phyloP scores from a whole-genome alignment of 2,329 filamentous ascomycete species.

The Leptodontidium sp. region DNA sequence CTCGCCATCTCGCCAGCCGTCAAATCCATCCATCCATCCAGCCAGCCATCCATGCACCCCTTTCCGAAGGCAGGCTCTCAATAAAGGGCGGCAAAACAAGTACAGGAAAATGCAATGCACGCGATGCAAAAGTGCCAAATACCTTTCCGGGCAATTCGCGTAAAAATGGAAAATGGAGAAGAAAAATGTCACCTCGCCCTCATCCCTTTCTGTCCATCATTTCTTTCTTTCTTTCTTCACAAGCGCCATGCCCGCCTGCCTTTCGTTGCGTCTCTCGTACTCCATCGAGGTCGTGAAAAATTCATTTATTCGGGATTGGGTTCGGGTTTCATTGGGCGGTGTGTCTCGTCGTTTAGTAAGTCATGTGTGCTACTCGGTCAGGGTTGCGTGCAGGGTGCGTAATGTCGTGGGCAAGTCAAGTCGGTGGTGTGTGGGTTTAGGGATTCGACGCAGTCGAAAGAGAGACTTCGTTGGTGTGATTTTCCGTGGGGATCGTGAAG shows the following conservation, averaged over 20 bases:
- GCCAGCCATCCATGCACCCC: neutral
- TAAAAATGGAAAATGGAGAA: neutral
- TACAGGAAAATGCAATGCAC: slow-evolving; percentile 3
- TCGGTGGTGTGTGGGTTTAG: neutral
- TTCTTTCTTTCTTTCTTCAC: neutral
- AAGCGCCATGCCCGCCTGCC: neutral
- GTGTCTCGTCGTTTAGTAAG: neutral
- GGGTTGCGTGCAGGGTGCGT: neutral
- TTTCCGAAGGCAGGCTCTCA: neutral
- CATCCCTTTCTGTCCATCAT: neutral
- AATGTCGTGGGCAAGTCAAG: neutral
- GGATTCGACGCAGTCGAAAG: too few relatives aligned
- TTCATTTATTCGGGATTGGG: neutral
- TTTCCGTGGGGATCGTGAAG: slow-evolving; percentile 7
- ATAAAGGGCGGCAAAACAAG: neutral
- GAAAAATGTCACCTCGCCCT: neutral
- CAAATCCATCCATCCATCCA: slow-evolving; percentile 1
- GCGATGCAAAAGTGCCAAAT: too few relatives aligned
- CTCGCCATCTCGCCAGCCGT: slow-evolving; percentile 10
- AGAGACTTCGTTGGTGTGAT: neutral
- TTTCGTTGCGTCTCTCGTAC: neutral
- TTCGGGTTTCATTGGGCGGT: neutral
- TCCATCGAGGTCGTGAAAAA: neutral
- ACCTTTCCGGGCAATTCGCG: too few relatives aligned
- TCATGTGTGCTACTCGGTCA: neutral